Conservation (phyloP, 148 eudicot species). For the Agrostemma githago region DNA sequence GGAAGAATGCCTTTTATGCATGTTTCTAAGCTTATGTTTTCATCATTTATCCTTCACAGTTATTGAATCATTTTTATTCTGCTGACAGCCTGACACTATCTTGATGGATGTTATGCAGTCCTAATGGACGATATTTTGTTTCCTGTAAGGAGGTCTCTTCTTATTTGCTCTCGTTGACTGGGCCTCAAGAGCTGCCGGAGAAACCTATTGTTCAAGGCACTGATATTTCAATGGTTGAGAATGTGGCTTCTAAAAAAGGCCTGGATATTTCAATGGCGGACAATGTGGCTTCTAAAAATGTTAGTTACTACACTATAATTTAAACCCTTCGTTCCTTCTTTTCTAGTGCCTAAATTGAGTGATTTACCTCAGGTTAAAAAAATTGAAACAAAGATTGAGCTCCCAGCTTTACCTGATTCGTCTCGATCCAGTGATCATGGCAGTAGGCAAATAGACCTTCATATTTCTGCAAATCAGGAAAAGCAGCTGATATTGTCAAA, state of each 20-base stretch:
- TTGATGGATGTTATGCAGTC: constrained; percentile 48
- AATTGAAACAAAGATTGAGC: constrained; percentile 17
- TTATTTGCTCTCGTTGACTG: constrained; percentile 67
- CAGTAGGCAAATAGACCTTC: constrained; percentile 27
- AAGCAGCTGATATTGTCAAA: constrained; percentile 33
- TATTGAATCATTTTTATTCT: constrained; percentile 14
- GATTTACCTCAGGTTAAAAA: constrained; percentile 39
- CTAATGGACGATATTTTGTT: constrained; percentile 70
- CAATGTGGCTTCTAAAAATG: constrained; percentile 34
- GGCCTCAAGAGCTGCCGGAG: constrained; percentile 39
- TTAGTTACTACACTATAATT: constrained; percentile 35
- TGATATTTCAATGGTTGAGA: constrained; percentile 23
- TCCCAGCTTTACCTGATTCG: constrained; percentile 27
- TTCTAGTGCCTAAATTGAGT: constrained; percentile 5
- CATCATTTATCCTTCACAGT: neutral
- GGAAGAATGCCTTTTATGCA: neutral
- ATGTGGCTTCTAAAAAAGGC: constrained; percentile 28
- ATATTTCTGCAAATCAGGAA: constrained; percentile 24
- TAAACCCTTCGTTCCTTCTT: neutral
- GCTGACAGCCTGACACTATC: constrained; percentile 25
- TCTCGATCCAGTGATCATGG: constrained; percentile 26
- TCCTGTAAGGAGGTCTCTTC: constrained; percentile 88
- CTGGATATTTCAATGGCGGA: constrained; percentile 24
- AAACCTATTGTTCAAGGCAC: constrained; percentile 23
- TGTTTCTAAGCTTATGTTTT: neutral